These are phyloP conservation scores for Trametopsis cervina DNA, from an alignment of 768 basidiomycete genomes.

Conservation along the genomic window DNA sequence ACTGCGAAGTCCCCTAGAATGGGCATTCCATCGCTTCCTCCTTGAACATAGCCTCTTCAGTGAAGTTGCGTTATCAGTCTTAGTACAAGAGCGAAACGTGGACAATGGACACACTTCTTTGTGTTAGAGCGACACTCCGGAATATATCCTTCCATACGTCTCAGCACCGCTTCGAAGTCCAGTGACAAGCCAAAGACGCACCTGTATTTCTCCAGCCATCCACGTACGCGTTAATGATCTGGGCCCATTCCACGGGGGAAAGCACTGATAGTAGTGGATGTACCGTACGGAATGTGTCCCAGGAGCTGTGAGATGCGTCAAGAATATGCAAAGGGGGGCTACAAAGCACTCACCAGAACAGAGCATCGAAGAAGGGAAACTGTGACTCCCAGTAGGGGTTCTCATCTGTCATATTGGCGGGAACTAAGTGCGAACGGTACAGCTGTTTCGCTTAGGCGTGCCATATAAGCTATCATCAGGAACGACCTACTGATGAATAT, in stretches of 20 bases:
- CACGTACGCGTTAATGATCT: constrained; percentile 41
- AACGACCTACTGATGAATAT: constrained; percentile 37
- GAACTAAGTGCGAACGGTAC: constrained; percentile 43
- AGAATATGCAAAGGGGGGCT: not conserved
- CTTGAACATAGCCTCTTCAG: constrained; percentile 39
- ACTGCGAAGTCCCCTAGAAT: constrained; percentile 45
- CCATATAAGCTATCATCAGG: too few species aligned
- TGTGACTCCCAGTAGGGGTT: constrained; percentile 44
- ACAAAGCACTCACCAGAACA: constrained; percentile 41
- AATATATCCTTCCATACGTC: constrained; percentile 32
- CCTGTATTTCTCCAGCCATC: constrained; percentile 46
- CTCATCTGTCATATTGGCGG: constrained; percentile 42
- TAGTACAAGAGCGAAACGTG: not conserved
- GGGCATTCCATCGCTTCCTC: constrained; percentile 44
- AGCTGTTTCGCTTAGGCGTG: constrained; percentile 32
- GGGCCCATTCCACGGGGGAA: constrained; percentile 38
- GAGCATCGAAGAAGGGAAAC: constrained; percentile 43
- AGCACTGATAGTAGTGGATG: constrained; percentile 42
- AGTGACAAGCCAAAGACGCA: constrained; percentile 9
- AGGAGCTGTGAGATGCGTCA: constrained; percentile 42
- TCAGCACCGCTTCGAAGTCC: not conserved
- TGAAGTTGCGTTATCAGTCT: not conserved
- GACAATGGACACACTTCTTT: constrained; percentile 30
- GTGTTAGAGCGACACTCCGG: constrained; percentile 46
- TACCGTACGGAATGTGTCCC: constrained; percentile 48